A percentile compares a stretch with the other conserved stretches of the same genome.
Evolutionary conservation across 192 early-diverging fungal species (phyloP).

Genomic region (Umbelopsis isabellina): DNA sequence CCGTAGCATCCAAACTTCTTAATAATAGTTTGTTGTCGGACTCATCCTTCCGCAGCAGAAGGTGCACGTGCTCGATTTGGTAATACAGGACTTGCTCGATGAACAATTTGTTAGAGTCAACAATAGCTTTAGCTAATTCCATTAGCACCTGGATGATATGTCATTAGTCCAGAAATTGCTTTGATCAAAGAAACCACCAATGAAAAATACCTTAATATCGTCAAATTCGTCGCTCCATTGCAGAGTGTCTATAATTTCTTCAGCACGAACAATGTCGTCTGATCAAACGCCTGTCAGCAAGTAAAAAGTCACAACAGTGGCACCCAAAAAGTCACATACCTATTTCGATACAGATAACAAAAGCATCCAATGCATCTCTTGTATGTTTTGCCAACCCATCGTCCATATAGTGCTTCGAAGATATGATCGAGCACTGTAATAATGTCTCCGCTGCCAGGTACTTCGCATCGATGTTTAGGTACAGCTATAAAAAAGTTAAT

Average conservation of each 20-base stretch:
- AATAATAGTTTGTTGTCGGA: background rate
- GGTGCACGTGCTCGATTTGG: background rate
- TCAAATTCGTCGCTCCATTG: background rate
- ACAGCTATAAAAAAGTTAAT: background rate
- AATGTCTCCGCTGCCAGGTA: background rate
- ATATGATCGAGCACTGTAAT: background rate
- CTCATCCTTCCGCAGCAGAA: background rate
- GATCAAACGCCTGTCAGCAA: background rate
- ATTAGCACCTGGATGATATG: background rate
- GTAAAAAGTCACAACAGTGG: background rate
- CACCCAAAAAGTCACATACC: background rate
- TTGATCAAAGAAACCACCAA: too few species aligned
- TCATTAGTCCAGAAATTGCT: background rate
- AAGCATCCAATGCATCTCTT: background rate
- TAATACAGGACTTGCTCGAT: constrained; percentile 1
- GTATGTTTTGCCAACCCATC: background rate
- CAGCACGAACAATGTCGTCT: constrained; percentile 11
- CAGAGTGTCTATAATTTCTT: background rate
- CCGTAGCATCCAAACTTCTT: background rate
- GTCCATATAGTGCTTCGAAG: background rate
- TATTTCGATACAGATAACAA: constrained; percentile 7
- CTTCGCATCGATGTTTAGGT: constrained; percentile 1
- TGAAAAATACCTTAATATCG: background rate
- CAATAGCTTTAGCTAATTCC: background rate
- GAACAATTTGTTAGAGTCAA: background rate